Evolutionary conservation across 345 rosid genomes (phyloP), one percentile per base, ranked within the genome.

Genomic region (Rhodamnia rubescens): DNA sequence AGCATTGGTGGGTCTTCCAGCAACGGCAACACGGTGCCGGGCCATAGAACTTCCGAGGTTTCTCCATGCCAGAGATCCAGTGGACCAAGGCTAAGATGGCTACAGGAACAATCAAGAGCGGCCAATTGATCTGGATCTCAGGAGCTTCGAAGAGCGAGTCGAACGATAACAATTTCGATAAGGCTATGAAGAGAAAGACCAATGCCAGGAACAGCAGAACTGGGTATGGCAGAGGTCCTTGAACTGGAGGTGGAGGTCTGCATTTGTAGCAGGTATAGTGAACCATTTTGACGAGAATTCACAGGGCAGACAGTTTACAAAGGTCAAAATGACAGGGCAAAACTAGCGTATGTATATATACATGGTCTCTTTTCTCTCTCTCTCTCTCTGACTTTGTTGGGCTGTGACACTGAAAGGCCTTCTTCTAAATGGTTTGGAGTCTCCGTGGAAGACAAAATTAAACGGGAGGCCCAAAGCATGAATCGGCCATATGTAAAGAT

Each of bases 141-240:
- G 90, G 91, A 44, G 56, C 29, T 10, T 88, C 86, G 10, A 88
- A 27, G 27, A 75, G 75, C 5, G 88, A 57, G 52, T 92, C 92
- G 49, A 91, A 53, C 80, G 90, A 85, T 58, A 91, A 82, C 52
- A 87, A 81, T 44, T 92, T 89, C 10, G 93, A 93, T 5, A 93
- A 85, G 50, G 83, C 87, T 49, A 93, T 88, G 59, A 91, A 88
- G 51, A 87, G 81, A 18, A 87, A 83, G 11, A 92, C 91, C 85
- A 92, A 87, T 53, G 88, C 89, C 86, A 92, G 84, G 86, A 92
- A 84, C 16, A 91, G 87, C 86, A 91, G 85, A 26, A 91, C 93
- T 22, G 91, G 91, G 85, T 83, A 85, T 29, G 92, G 90, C 0
- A 64, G 88, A 86, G 53, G 90, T 53, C 27, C 47, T 40, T 47